phyloP scores from a whole-genome alignment of 2,329 filamentous ascomycete genomes.

The Catunica adiposa region DNA sequence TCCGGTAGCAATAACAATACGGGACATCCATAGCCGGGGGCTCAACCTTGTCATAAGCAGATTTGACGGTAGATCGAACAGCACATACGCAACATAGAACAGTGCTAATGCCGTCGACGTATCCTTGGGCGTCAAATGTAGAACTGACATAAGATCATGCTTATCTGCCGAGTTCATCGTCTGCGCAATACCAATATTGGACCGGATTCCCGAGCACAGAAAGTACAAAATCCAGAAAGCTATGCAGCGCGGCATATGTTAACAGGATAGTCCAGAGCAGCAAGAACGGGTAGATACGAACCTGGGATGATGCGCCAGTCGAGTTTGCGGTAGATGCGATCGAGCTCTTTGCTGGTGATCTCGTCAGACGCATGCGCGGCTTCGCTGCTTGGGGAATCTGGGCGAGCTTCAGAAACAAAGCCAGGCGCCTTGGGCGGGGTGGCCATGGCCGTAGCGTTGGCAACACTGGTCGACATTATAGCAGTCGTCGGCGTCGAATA shows the following conservation, averaged over 20 bases:
- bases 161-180: slow-evolving; percentile 64
- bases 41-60: slow-evolving; percentile 73
- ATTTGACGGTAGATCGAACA: slow-evolving; percentile 81
- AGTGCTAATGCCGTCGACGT: slow-evolving; percentile 71
- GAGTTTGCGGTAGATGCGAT: slow-evolving; percentile 40
- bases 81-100: slow-evolving; percentile 83
- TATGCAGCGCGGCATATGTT: slow-evolving; percentile 16
- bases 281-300: slow-evolving; percentile 18
- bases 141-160: slow-evolving; percentile 59
- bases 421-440: neutral
- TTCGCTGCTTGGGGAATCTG: neutral
- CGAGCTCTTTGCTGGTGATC: slow-evolving; percentile 35
- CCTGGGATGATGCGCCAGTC: slow-evolving; percentile 44
- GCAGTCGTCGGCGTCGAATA: neutral
- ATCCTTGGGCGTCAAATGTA: slow-evolving; percentile 56
- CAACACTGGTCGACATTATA: neutral
- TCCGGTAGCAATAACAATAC: slow-evolving; percentile 77
- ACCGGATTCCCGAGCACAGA: slow-evolving; percentile 77
- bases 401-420: neutral
- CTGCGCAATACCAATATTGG: slow-evolving; percentile 84
- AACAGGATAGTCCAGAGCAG: neutral
- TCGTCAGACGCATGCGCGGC: slow-evolving; percentile 16
- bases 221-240: slow-evolving; percentile 89
- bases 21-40: slow-evolving; percentile 79
- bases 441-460: neutral